Conservation (phyloP, 305 asterid species). For the Plantago rigida region DNA sequence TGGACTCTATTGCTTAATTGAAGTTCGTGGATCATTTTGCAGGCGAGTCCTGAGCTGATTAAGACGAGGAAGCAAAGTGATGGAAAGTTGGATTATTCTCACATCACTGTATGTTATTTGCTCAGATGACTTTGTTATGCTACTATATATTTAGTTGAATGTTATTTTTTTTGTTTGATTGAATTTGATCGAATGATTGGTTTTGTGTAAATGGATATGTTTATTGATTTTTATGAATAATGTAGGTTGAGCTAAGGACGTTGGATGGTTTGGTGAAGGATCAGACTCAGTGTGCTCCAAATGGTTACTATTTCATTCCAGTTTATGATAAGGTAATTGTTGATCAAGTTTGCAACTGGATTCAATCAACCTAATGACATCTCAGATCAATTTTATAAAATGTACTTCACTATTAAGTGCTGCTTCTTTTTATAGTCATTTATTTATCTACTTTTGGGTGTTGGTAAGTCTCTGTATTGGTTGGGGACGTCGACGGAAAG, state of each 20-base stretch:
- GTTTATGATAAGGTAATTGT: conserved; percentile 79
- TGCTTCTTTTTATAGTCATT: too few relatives aligned
- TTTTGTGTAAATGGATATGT: background rate
- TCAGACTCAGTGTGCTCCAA: conserved; percentile 91
- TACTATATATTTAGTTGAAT: background rate
- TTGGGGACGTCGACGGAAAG: background rate
- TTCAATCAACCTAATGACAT: background rate
- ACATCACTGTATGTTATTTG: conserved; percentile 50
- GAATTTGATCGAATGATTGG: background rate
- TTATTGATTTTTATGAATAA: conserved; percentile 3
- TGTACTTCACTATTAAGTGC: too few relatives aligned
- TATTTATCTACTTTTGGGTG: too few relatives aligned
- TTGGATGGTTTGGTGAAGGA: conserved; percentile 94
- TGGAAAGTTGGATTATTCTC: conserved; percentile 78
- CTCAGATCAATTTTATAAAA: too few relatives aligned
- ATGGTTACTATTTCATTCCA: conserved; percentile 94
- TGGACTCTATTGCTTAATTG: background rate
- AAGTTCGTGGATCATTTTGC: conserved; percentile 20
- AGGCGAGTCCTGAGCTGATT: conserved; percentile 75
- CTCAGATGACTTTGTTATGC: background rate
- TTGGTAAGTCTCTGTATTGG: too few relatives aligned
- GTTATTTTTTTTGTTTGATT: background rate
- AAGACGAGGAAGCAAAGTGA: conserved; percentile 69
- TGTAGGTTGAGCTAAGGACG: conserved; percentile 81
- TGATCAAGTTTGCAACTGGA: background rate